Base-by-base conservation (phyloP, 495 filamentous ascomycete genomes). In the Aspergillus sparsus region DNA sequence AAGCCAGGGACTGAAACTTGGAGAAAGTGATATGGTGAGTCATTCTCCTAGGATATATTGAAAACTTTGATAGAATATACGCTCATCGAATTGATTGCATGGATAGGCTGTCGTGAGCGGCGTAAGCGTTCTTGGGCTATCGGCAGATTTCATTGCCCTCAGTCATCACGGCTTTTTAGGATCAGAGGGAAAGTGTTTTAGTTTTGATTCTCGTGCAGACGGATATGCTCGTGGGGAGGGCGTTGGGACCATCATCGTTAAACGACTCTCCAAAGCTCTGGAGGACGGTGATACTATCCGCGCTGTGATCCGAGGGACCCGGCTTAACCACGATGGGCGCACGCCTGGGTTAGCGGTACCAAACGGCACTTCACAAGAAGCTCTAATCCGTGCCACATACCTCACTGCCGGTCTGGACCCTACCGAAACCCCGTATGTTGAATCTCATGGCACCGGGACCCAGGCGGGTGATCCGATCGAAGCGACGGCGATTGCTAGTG, bases 321-420 rank as follows among this genome's bases (percentile, higher is more conserved):
- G 75, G 0, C 64, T 82, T 21, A 88, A 85, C 59, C 83, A 67
- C 32, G 71, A 74, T 58, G 71, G 73, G 0, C 51, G 66, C 56
- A 62, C 74, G 50, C 42, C 61, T 6, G 63, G 59, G 13, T 61
- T 68, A 6, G 63, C 67, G 8, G 13, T 56, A 10, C 68, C 68
- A 8, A 60, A 27, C 32, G 33, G 35, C 8, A 53, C 56, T 7
- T 65, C 69, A 0, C 73, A 73, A 54, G 65, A 49, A 10, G 55
- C 52, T 9, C 60, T 75, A 31, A 71, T 75, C 39, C 34, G 53
- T 8, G 32, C 53, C 3, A 53, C 49, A 12, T 75, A 72, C 53
- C 15, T 16, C 6, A 67, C 71, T 9, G 63, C 65, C 12, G 64
- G 70, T 6, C 45, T 72, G 2, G 60, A 70, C 39, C 58, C 58